A percentile compares a stretch with the other conserved stretches of the same genome.
Conservation (phyloP, 225 moss, liverwort and hornwort genomes). For the Antitrichia curtipendula region DNA sequence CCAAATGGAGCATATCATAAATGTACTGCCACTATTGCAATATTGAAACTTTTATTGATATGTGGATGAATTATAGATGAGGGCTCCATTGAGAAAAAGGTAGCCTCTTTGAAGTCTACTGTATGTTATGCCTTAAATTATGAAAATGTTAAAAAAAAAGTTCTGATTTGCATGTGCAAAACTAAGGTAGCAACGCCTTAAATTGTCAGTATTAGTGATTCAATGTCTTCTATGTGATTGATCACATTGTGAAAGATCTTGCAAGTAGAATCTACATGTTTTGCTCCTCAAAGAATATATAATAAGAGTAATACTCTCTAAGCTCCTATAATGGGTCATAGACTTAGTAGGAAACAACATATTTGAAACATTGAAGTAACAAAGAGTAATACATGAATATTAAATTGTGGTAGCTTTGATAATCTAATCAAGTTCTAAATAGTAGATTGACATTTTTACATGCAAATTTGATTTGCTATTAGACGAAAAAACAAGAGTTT, state of each 20-base stretch:
- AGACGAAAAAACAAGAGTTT: not conserved
- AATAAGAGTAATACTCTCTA: not conserved
- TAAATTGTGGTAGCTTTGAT: not conserved
- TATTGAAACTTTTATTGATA: too few species aligned
- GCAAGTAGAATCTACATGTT: not conserved
- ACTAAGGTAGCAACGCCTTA: not conserved
- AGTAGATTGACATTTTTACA: not conserved
- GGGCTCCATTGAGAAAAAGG: too few species aligned
- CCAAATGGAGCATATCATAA: too few species aligned
- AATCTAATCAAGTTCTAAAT: not conserved
- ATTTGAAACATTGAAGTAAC: not conserved
- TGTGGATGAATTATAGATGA: too few species aligned
- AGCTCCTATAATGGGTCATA: not conserved
- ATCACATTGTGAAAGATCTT: not conserved
- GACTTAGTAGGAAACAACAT: too few species aligned
- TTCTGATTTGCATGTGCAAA: not conserved
- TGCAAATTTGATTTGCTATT: not conserved
- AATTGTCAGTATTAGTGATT: too few species aligned
- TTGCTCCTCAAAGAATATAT: not conserved
- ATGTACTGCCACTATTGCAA: too few species aligned
- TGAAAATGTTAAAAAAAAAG: not conserved
- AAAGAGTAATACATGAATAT: not conserved
- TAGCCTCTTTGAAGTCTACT: too few species aligned
- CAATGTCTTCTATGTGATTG: accelerated
- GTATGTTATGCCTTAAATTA: too few species aligned